A percentile compares a stretch with the other conserved stretches of the same genome.
These are phyloP conservation scores for Solanum boliviense DNA, from an alignment of 257 asterid species.

Conservation along the genomic window DNA sequence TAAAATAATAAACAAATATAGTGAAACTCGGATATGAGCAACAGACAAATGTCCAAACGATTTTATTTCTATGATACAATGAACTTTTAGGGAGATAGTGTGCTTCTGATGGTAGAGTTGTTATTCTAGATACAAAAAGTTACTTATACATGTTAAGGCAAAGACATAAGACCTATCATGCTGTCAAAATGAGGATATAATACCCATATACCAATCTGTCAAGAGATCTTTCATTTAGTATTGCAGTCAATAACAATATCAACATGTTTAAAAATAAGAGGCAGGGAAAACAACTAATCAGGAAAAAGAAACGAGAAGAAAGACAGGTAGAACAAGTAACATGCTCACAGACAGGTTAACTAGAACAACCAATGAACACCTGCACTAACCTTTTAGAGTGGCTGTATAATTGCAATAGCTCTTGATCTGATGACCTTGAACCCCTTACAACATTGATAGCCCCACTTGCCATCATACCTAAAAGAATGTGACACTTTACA, in stretches of 20 bases:
- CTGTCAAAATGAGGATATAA: background rate
- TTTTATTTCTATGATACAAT: background rate
- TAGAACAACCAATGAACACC: background rate
- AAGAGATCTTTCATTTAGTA: background rate
- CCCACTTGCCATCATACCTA: constrained; percentile 93
- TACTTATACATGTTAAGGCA: background rate
- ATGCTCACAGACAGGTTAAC: background rate
- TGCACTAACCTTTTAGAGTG: constrained; percentile 78
- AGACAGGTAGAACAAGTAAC: background rate
- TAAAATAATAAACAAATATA: background rate
- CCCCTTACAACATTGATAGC: constrained; percentile 93
- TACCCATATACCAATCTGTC: background rate
- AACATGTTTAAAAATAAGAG: background rate
- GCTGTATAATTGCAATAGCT: constrained; percentile 74
- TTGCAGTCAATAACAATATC: background rate
- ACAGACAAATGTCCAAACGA: background rate
- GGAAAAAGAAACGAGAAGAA: background rate
- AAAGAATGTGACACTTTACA: constrained; percentile 13
- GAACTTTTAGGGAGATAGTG: background rate
- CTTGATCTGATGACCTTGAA: constrained; percentile 79
- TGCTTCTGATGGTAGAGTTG: background rate
- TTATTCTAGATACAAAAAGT: background rate
- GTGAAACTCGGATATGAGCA: background rate
- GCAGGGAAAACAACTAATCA: background rate
- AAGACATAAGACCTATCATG: background rate